Evolutionary conservation across 768 basidiomycete species (phyloP).

Genomic region (Hygrocybe coccinea): DNA sequence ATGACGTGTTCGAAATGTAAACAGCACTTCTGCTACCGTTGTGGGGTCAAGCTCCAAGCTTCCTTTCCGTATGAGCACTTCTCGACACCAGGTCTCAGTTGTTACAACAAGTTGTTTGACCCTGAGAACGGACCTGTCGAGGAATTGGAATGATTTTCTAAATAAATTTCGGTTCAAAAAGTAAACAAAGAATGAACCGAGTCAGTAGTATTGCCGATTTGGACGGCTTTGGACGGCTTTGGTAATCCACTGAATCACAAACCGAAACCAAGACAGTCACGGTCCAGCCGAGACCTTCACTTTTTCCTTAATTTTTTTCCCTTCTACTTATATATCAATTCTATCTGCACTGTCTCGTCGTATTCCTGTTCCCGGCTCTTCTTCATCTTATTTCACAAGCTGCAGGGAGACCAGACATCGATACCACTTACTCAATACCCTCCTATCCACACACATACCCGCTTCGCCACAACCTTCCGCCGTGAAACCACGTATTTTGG

Average conservation of each 20-base stretch:
- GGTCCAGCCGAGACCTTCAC: not conserved
- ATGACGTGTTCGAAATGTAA: slow-evolving; percentile 76
- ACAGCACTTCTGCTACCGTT: slow-evolving; percentile 80
- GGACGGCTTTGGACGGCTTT: not conserved
- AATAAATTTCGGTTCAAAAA: no score
- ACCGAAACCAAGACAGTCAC: slow-evolving; percentile 1
- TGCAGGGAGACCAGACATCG: slow-evolving; percentile 30
- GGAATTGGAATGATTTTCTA: no score
- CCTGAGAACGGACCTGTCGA: not conserved
- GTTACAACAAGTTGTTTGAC: slow-evolving; percentile 69
- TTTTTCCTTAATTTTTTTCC: not conserved
- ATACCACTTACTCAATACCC: slow-evolving; percentile 56
- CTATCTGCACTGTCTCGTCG: slow-evolving; percentile 1
- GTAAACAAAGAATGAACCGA: not conserved
- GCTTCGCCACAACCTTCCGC: slow-evolving; percentile 27
- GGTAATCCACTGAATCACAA: not conserved
- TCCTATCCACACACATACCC: slow-evolving; percentile 42
- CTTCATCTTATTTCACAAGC: not conserved
- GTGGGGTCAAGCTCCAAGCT: slow-evolving; percentile 49
- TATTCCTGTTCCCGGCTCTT: not conserved
- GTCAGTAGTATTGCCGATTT: not conserved
- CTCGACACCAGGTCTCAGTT: slow-evolving; percentile 45
- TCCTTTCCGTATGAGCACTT: slow-evolving; percentile 67
- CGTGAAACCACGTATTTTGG: slow-evolving; percentile 16
- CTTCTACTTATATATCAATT: slow-evolving; percentile 3